Conservation (phyloP, 345 rosid species). For the Syzygium aromaticum region DNA sequence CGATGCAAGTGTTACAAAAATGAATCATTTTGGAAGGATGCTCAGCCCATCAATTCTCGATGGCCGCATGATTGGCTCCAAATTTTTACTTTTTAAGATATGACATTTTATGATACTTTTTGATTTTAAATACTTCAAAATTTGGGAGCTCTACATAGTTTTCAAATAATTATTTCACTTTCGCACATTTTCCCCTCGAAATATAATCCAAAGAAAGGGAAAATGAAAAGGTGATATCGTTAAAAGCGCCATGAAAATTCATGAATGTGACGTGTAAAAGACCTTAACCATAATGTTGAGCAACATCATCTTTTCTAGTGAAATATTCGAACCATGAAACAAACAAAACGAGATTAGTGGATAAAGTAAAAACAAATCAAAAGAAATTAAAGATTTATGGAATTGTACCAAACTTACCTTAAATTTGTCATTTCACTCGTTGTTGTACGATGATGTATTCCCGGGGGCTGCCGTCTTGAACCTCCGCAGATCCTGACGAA, state of each 20-base stretch:
- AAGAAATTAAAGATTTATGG: background rate
- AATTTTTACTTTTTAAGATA: background rate
- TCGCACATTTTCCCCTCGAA: accelerated
- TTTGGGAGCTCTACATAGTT: background rate
- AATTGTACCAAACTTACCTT: background rate
- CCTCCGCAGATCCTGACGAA: background rate
- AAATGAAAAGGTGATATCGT: background rate
- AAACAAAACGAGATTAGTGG: background rate
- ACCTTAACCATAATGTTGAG: background rate
- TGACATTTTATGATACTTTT: background rate
- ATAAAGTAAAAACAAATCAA: too few relatives aligned
- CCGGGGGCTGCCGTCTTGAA: background rate
- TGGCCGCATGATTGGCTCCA: background rate
- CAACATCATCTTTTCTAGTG: background rate
- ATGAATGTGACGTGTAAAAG: background rate
- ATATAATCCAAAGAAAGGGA: background rate
- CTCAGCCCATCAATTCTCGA: background rate
- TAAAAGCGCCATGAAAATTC: background rate
- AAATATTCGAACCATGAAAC: background rate
- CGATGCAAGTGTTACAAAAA: too few relatives aligned
- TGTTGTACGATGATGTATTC: background rate
- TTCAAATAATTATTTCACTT: background rate
- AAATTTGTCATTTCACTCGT: background rate
- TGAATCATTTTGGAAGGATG: too few relatives aligned
- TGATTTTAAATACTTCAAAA: background rate